Percentiles rank a stretch among this genome's conserved stretches.
These are phyloP conservation scores for Cytospora leucostoma DNA, from an alignment of 2,329 filamentous ascomycete species.

Conservation along the genomic window DNA sequence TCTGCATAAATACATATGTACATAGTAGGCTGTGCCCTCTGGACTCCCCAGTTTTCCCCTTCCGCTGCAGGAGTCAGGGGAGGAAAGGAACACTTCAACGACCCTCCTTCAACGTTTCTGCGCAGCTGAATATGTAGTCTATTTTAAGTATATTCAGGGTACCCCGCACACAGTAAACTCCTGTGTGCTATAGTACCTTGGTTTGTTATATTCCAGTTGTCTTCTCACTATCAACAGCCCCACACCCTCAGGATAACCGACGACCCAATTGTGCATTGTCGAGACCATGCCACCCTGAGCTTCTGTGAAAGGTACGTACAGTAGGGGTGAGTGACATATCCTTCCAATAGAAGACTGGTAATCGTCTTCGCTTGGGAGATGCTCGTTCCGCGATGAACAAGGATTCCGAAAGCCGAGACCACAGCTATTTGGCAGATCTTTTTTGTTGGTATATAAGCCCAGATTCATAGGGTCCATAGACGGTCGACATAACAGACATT, in stretches of 20 bases:
- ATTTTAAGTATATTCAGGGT: not conserved
- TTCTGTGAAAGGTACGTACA: not conserved
- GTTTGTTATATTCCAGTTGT: conserved; percentile 6
- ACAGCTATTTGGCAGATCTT: too few relatives aligned
- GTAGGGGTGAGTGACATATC: not conserved
- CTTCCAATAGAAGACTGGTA: not conserved
- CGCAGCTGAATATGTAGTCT: not conserved
- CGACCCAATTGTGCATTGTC: not conserved
- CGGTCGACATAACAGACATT: too few relatives aligned
- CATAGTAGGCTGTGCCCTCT: not conserved
- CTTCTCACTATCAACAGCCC: not conserved
- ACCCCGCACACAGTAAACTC: conserved; percentile 11
- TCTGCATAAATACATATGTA: too few relatives aligned
- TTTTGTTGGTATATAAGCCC: too few relatives aligned
- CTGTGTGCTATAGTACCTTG: not conserved
- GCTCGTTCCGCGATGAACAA: not conserved
- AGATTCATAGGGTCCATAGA: too few relatives aligned
- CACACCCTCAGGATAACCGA: conserved; percentile 9
- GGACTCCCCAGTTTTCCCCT: not conserved
- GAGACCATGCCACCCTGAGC: not conserved
- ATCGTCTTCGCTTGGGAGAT: not conserved
- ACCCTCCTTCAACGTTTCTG: conserved; percentile 7
- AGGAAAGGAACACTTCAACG: conserved; percentile 3
- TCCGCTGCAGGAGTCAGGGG: conserved; percentile 6
- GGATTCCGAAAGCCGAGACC: not conserved